Base-by-base conservation (phyloP, 2,329 filamentous ascomycete species). In the Ophiostoma pallidulum region DNA sequence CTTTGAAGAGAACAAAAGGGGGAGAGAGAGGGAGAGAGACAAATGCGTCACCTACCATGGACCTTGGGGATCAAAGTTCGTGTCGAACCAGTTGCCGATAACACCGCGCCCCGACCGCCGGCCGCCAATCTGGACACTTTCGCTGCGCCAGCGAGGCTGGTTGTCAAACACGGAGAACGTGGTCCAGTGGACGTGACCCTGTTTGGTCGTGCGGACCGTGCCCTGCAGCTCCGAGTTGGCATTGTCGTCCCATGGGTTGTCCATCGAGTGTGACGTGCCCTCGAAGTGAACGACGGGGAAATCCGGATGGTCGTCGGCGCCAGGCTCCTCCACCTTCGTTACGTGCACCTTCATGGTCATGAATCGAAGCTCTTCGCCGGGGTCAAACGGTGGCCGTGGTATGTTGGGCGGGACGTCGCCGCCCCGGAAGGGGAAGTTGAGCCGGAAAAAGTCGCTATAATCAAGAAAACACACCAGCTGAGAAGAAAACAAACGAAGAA, bases 11-110 rank as follows among this genome's bases (percentile, higher is more conserved):
- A n/a, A n/a, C n/a, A n/a, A n/a, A n/a, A n/a, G n/a, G n/a, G n/a
- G n/a, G n/a, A n/a, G n/a, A n/a, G n/a, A n/a, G n/a, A n/a, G n/a
- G n/a, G n/a, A n/a, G n/a, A 24, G 8, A 13, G 1, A 16, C 19
- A 28, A 36, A 12, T 7, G 14, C 3, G 19, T 6, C 1, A 48
- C 45, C 4, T 38, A 48, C 49, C 51, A 53, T 0, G 85, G 85
- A 0, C 85, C 84, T 55, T 82, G 76, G 1, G 67, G 61, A 52
- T 85, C 80, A 56, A 77, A 82, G 60, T 87, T 77, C 77, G 80
- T 82, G 57, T 87, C 84, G 57, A 88, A 90, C 86, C 86, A 91
- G 44, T 78, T 82, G 0, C 86, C 85, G 2, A 88, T 59, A 0
- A 88, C 78, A 1, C 84, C 84, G 8, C 84, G 72, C 7, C 74